A percentile compares a stretch with the other conserved stretches of the same genome.
phyloP scores from a whole-genome alignment of 2,329 filamentous ascomycete species.

The Graphilbum ipis-grandicollis region DNA sequence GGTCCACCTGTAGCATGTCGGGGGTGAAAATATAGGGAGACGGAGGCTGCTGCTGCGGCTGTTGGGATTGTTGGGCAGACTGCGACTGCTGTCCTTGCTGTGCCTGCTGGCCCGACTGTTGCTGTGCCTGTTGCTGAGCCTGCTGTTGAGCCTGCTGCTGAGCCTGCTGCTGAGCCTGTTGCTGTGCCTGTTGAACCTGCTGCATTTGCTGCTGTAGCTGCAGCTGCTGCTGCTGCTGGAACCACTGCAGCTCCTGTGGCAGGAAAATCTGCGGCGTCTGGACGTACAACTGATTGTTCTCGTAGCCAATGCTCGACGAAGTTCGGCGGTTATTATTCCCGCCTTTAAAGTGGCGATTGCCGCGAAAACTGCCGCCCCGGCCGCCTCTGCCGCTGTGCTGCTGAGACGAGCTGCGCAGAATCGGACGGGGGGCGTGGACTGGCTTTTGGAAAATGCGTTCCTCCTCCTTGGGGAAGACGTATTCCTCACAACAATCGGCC shows the following conservation, averaged over 20 bases:
- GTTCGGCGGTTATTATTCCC: constrained; percentile 30
- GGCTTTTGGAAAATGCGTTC: constrained; percentile 42
- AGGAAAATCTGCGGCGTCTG: constrained; percentile 21
- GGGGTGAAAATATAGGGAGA: constrained; percentile 17
- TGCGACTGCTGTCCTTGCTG: constrained; percentile 23
- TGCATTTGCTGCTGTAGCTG: constrained; percentile 14
- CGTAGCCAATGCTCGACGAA: constrained; percentile 35
- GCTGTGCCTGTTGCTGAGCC: constrained; percentile 18
- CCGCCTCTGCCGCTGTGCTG: constrained; percentile 30
- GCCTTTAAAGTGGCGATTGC: constrained; percentile 27
- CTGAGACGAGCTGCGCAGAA: constrained; percentile 45
- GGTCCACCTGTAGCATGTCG: constrained; percentile 19
- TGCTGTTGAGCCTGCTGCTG: constrained; percentile 23
- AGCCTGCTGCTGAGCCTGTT: constrained; percentile 21
- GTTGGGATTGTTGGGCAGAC: constrained; percentile 15
- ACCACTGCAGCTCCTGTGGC: constrained; percentile 31
- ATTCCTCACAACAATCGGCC: constrained; percentile 72
- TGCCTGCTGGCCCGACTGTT: constrained; percentile 23
- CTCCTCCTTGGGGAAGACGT: constrained; percentile 73
- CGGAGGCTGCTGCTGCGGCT: constrained; percentile 25
- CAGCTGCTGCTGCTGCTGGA: constrained; percentile 25
- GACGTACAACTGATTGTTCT: constrained; percentile 25
- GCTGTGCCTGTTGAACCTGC: constrained; percentile 20
- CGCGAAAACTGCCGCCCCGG: constrained; percentile 29
- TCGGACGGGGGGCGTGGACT: constrained; percentile 33